Percentiles rank a stretch among this genome's conserved stretches.
Evolutionary conservation across 2,329 filamentous ascomycete genomes (phyloP).

Genomic region (Simplicillium sp.): DNA sequence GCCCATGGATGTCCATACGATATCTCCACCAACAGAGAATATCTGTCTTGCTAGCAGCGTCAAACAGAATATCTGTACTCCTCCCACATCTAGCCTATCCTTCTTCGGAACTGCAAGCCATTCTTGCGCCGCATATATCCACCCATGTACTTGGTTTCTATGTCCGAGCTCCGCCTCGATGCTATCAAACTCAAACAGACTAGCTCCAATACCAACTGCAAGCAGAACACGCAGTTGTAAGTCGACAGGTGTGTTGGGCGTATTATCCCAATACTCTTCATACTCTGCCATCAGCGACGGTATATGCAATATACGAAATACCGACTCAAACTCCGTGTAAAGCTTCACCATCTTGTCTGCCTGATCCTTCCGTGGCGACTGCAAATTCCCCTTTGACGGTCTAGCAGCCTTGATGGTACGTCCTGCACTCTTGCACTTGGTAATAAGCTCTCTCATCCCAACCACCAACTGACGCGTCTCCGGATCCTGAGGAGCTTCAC

Average conservation of each 20-base stretch:
- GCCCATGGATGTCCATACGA: slow-evolving; percentile 30
- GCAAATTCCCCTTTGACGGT: too few species aligned
- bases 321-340: slow-evolving; percentile 5
- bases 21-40: slow-evolving; percentile 29
- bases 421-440: too few species aligned
- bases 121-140: slow-evolving; percentile 28
- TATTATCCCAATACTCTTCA: not conserved
- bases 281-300: not conserved
- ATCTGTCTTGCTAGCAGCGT: slow-evolving; percentile 27
- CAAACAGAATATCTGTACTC: slow-evolving; percentile 30
- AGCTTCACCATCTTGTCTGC: too few species aligned
- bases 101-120: slow-evolving; percentile 32
- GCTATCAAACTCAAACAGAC: too few species aligned
- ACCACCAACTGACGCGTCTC: too few species aligned
- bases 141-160: slow-evolving; percentile 18
- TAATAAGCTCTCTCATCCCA: too few species aligned
- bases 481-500: too few species aligned
- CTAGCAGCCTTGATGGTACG: too few species aligned
- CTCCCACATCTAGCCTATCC: slow-evolving; percentile 16
- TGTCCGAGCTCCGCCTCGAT: not conserved
- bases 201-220: too few species aligned
- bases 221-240: not conserved
- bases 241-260: not conserved
- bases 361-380: too few species aligned
- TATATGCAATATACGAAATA: not conserved